Percentiles rank a stretch among this genome's conserved stretches.
phyloP scores from a whole-genome alignment of 1,284 basidiomycete genomes.

The Ceratobasidium sp. region DNA sequence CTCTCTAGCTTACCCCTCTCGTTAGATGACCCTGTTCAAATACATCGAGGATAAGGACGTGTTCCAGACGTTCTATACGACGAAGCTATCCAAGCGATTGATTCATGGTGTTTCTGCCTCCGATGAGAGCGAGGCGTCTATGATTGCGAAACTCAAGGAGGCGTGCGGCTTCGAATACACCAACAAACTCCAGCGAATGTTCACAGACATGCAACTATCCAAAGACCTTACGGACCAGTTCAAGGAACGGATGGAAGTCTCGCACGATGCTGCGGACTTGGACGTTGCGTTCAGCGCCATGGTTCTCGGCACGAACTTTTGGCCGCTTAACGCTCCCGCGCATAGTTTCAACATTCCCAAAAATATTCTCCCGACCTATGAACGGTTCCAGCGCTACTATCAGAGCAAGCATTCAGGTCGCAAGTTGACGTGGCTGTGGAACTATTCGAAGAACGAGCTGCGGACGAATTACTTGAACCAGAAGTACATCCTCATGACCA shows the following conservation, averaged over 20 bases:
- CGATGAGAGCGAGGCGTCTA: slow-evolving; percentile 95
- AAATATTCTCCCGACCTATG: slow-evolving; percentile 86
- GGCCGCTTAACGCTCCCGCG: slow-evolving; percentile 85
- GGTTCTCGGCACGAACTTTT: slow-evolving; percentile 95
- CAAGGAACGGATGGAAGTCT: slow-evolving; percentile 91
- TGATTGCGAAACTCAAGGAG: slow-evolving; percentile 99
- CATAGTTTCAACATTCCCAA: slow-evolving; percentile 90
- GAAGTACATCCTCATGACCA: slow-evolving; percentile 96
- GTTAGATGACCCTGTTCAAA: slow-evolving; percentile 96
- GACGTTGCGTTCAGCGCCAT: slow-evolving; percentile 92
- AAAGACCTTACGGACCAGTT: slow-evolving; percentile 97
- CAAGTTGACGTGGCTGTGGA: slow-evolving; percentile 98
- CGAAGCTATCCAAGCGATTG: slow-evolving; percentile 93
- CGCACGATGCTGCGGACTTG: slow-evolving; percentile 73
- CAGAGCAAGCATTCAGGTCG: slow-evolving; percentile 93
- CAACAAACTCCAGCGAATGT: slow-evolving; percentile 97
- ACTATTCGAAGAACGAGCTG: slow-evolving; percentile 95
- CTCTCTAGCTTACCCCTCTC: background rate
- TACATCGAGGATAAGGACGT: slow-evolving; percentile 99
- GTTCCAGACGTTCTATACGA: slow-evolving; percentile 99
- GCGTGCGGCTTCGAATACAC: slow-evolving; percentile 99
- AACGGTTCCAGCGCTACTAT: slow-evolving; percentile 94
- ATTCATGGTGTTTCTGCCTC: slow-evolving; percentile 93
- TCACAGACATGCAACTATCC: slow-evolving; percentile 95
- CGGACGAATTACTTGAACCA: slow-evolving; percentile 91